Evolutionary conservation across 192 early-diverging fungal genomes (phyloP).

Genomic region (Geosiphon pyriformis): DNA sequence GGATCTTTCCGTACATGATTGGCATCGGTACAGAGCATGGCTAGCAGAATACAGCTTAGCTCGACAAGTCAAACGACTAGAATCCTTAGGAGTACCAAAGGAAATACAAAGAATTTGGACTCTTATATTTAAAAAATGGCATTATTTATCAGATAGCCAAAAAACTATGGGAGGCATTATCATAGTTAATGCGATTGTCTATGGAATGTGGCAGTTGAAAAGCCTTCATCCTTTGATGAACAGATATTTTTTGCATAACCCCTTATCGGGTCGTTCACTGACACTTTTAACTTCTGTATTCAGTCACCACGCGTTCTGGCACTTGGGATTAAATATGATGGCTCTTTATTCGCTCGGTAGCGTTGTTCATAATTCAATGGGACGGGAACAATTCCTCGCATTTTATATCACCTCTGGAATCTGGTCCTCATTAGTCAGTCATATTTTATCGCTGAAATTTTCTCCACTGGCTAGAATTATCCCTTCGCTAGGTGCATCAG

Average conservation of each 20-base stretch:
- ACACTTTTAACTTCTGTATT: slow-evolving; percentile 79
- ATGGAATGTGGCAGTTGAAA: slow-evolving; percentile 67
- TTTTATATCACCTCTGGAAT: slow-evolving; percentile 73
- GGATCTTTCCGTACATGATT: slow-evolving; percentile 26
- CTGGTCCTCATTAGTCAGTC: slow-evolving; percentile 61
- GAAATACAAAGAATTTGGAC: slow-evolving; percentile 33
- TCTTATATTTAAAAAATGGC: slow-evolving; percentile 31
- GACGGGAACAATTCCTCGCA: slow-evolving; percentile 66
- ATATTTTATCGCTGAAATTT: slow-evolving; percentile 45
- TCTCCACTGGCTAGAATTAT: slow-evolving; percentile 39
- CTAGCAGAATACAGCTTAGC: slow-evolving; percentile 27
- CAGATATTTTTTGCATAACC: slow-evolving; percentile 74
- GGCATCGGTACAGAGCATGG: slow-evolving; percentile 22
- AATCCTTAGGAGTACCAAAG: slow-evolving; percentile 32
- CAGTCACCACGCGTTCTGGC: slow-evolving; percentile 67
- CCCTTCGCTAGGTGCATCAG: slow-evolving; percentile 77
- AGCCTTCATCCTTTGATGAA: slow-evolving; percentile 63
- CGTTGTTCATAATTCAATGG: slow-evolving; percentile 44
- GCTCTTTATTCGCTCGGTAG: slow-evolving; percentile 66
- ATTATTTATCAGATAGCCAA: slow-evolving; percentile 25
- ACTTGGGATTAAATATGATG: slow-evolving; percentile 78
- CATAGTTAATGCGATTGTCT: slow-evolving; percentile 69
- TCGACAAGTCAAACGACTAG: slow-evolving; percentile 28
- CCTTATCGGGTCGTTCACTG: slow-evolving; percentile 55
- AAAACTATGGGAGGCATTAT: slow-evolving; percentile 47